Percentiles rank a stretch among this genome's conserved stretches.
phyloP scores from a whole-genome alignment of 805 yeast genomes.

The Kazachstania bromeliacearum region DNA sequence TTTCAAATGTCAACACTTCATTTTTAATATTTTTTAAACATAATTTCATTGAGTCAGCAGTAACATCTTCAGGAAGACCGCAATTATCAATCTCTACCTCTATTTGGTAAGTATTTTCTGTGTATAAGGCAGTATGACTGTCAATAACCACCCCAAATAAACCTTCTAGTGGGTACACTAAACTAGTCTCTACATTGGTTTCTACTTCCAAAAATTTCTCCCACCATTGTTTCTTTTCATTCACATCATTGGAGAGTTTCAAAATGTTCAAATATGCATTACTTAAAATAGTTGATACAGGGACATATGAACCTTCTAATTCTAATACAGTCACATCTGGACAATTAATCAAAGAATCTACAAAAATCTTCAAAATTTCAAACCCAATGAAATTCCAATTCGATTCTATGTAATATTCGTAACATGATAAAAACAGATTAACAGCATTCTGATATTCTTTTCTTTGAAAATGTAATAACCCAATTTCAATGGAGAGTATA shows the following conservation, averaged over 20 bases:
- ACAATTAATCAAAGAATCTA: slow-evolving; percentile 48
- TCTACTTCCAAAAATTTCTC: slow-evolving; percentile 15
- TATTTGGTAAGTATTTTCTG: slow-evolving; percentile 17
- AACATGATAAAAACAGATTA: slow-evolving; percentile 55
- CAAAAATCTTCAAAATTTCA: slow-evolving; percentile 53
- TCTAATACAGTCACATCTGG: slow-evolving; percentile 12
- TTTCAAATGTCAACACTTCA: slow-evolving; percentile 10
- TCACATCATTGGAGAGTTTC: slow-evolving; percentile 11
- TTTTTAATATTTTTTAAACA: slow-evolving; percentile 12
- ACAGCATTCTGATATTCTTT: slow-evolving; percentile 52
- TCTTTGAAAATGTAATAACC: slow-evolving; percentile 52
- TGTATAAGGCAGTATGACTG: slow-evolving; percentile 4
- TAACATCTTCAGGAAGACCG: slow-evolving; percentile 13
- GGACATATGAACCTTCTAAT: slow-evolving; percentile 21
- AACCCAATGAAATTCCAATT: slow-evolving; percentile 73
- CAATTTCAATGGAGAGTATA: slow-evolving; percentile 68
- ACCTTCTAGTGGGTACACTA: slow-evolving; percentile 21
- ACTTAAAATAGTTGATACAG: slow-evolving; percentile 19
- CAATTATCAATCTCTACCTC: slow-evolving; percentile 10
- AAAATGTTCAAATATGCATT: slow-evolving; percentile 25
- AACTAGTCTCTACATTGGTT: slow-evolving; percentile 5
- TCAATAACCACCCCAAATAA: slow-evolving; percentile 13
- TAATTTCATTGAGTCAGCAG: slow-evolving; percentile 14
- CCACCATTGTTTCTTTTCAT: slow-evolving; percentile 21
- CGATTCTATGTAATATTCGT: slow-evolving; percentile 52